These are phyloP conservation scores for Solanum chaucha DNA, from an alignment of 257 asterid species.

Conservation along the genomic window DNA sequence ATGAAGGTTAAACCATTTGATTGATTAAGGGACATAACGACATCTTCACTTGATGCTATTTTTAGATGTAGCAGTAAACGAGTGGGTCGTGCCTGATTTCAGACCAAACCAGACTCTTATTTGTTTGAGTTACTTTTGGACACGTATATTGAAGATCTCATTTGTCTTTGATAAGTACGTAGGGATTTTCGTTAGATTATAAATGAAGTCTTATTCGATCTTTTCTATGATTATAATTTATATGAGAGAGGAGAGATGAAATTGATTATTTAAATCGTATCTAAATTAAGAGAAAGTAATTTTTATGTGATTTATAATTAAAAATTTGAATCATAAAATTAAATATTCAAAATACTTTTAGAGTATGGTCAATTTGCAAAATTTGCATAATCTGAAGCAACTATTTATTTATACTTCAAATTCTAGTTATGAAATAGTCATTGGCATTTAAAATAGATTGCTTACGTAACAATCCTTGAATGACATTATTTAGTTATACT, in stretches of 20 bases:
- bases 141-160: neutral
- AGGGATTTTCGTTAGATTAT: neutral
- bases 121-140: rapidly evolving
- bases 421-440: too few relatives aligned
- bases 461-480: too few relatives aligned
- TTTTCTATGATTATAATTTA: too few relatives aligned
- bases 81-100: neutral
- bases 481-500: neutral
- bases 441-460: too few relatives aligned
- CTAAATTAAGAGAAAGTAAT: neutral
- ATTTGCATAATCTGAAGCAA: neutral
- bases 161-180: neutral
- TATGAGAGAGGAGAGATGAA: neutral
- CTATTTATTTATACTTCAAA: too few relatives aligned
- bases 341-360: neutral
- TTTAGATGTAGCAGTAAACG: neutral
- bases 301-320: too few relatives aligned
- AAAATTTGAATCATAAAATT: too few relatives aligned
- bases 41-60: neutral
- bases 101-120: rapidly evolving
- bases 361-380: too few relatives aligned
- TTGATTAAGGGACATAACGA: neutral
- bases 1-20: neutral
- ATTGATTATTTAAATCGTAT: too few relatives aligned
- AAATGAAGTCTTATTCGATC: neutral